These are phyloP conservation scores for Hericium coralloides DNA, from an alignment of 768 basidiomycete species.

Conservation along the genomic window DNA sequence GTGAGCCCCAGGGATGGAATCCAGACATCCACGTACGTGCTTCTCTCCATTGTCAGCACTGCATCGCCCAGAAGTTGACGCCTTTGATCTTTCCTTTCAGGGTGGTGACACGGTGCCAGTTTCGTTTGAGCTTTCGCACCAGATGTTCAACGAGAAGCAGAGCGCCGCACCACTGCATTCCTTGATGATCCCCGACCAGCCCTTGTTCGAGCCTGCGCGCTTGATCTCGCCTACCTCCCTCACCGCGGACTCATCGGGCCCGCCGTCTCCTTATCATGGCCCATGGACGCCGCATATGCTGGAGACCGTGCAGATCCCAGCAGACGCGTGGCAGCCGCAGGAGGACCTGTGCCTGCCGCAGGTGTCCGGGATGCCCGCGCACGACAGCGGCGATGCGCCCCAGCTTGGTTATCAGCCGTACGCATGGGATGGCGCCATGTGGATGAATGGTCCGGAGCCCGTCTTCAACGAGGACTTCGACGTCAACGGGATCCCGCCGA, in stretches of 20 bases:
- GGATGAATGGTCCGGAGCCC: constrained; percentile 27
- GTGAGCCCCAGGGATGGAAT: constrained; percentile 10
- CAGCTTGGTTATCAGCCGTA: constrained; percentile 21
- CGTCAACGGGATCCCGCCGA: constrained; percentile 51
- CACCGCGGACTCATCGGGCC: constrained; percentile 9
- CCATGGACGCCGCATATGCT: constrained; percentile 1
- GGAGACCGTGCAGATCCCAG: constrained; percentile 11
- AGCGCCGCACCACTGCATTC: constrained; percentile 1
- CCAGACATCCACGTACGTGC: constrained; percentile 2
- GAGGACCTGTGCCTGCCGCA: neutral
- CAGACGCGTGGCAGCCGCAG: constrained; percentile 13
- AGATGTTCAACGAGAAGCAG: no score
- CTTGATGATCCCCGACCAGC: neutral
- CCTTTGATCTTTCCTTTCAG: neutral
- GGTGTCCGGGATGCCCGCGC: neutral
- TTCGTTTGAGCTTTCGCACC: constrained; percentile 1
- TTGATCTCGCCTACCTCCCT: constrained; percentile 2
- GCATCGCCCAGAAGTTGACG: neutral
- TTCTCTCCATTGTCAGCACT: neutral
- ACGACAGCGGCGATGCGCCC: constrained; percentile 19
- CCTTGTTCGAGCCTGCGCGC: neutral
- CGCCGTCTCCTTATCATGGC: constrained; percentile 10
- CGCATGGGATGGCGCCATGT: constrained; percentile 24
- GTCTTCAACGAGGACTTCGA: constrained; percentile 61
- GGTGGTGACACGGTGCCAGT: neutral